Evolutionary conservation across 331 rosid genomes (phyloP), one percentile per base, ranked within the genome.

Genomic region (Quercus tomentella): DNA sequence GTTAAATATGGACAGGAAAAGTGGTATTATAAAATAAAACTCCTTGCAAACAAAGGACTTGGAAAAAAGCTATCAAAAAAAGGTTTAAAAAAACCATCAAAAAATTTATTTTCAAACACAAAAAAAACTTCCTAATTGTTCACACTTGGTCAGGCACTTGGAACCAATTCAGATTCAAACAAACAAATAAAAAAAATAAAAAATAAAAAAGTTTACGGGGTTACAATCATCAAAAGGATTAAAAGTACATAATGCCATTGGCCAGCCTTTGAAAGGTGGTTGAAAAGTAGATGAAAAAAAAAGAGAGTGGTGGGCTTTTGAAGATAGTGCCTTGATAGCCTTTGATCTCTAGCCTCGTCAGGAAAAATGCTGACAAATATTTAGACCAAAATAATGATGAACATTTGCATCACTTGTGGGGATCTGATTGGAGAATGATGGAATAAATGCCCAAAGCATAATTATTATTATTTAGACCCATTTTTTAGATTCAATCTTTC

Each of bases 171-270:
- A 25, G 4, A 49, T 26, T 71, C 20, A 7, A 25, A 15, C 7
- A 6, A 21, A 30, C 9, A 7, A 25, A 15, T 2, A 6, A 30
- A 28, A 17, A 1, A 2, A 8, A 41, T 2, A 25, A 79, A 26
- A 2, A 23, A 23, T 23, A n/a, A 23, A 28, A 28, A 62, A 26
- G 23, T 35, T 73, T 9, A 63, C 17, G 52, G 63, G 9, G 52
- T 63, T 22, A 80, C 60, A 80, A 80, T 74, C 61, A 74, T 54
- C 31, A 37, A 54, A 80, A 30, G 41, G 56, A 35, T 65, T 54
- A 28, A 79, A 72, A 73, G 74, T 8, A 80, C 56, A 80, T 54
- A 55, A 41, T 65, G 60, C 55, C 65, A 72, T 72, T 72, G 23
- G 66, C 72, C 21, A 60, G 67, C 52, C 79, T 54, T 65, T 65